phyloP scores from a whole-genome alignment of 306 rosid genomes.

The Ziziphus jujuba region DNA sequence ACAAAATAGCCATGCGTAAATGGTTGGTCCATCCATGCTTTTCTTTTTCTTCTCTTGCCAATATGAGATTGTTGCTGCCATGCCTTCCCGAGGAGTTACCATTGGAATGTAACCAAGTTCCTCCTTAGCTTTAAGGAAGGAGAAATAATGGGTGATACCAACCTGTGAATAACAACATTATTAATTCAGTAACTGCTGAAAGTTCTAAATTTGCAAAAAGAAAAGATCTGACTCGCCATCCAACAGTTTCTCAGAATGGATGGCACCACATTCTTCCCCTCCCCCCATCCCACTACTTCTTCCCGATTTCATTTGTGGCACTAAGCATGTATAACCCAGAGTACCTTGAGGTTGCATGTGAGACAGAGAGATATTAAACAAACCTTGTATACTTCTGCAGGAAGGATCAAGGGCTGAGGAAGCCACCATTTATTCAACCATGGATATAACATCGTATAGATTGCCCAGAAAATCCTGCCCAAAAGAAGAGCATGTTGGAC shows the following conservation, averaged over 20 bases:
- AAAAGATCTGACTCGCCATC: neutral
- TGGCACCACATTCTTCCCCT: neutral
- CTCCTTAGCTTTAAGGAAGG: conserved; percentile 84
- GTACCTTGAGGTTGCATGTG: neutral
- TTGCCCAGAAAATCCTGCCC: conserved; percentile 57
- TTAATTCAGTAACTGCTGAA: conserved; percentile 13
- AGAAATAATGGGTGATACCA: conserved; percentile 81
- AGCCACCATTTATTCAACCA: conserved; percentile 85
- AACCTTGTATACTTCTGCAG: conserved; percentile 92
- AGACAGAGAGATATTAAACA: conserved; percentile 12
- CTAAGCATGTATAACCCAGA: neutral
- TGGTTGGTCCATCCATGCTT: conserved; percentile 75
- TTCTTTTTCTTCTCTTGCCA: conserved; percentile 74
- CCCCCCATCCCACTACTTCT: no score
- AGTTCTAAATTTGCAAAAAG: neutral
- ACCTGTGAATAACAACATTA: conserved; percentile 48
- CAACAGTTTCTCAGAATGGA: neutral
- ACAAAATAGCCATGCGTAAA: conserved; percentile 60
- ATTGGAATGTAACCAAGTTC: conserved; percentile 83
- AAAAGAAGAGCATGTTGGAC: conserved; percentile 64
- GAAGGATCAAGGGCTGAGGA: conserved; percentile 94
- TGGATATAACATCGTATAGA: conserved; percentile 78
- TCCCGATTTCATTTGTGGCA: no score
- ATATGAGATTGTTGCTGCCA: conserved; percentile 78
- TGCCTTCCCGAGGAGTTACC: conserved; percentile 75